Base-by-base conservation (phyloP, 495 filamentous ascomycete species). In the Cetradonia linearis region DNA sequence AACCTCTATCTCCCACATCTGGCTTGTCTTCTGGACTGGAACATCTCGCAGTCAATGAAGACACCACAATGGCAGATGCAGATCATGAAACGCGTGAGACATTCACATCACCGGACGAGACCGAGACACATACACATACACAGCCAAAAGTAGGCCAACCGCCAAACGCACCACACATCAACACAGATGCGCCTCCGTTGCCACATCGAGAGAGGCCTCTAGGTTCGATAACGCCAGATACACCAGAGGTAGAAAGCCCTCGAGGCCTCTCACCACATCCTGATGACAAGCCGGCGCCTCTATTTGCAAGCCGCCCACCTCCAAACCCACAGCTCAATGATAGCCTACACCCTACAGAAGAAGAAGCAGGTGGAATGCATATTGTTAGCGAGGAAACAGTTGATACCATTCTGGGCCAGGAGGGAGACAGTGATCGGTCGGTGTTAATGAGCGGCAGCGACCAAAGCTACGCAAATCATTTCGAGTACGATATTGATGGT, bases 251-350 rank as follows among this genome's bases (percentile, higher is more conserved):
- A 11, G 46, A 38, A 64, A 42, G 63, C 62, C 34, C 63, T 62
- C 27, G 55, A 38, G 63, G 69, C 10, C 67, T 83, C 31, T 78
- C 81, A 11, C 74, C 81, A 9, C 78, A 81, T 52, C 73, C 84
- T 4, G 83, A 87, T 52, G 86, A 88, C 61, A 82, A 81, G 30
- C 87, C 86, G 0, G 76, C 84, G 2, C 86, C 86, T 28, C 71
- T 91, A 13, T 89, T 88, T 69, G 53, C 69, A 30, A 38, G 62
- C 46, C 61, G 64, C 30, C 38, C 62, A 37, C 37, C 66, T 44
- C 42, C 34, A 34, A 61, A 68, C 5, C 20, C 66, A 8, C 70
- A 74, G 20, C 60, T 70, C 49, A 58, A 72, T 56, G 27, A 66
- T 20, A 28, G 54, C n/a, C 48, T 64, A 52, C 30, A 58, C 31